Base-by-base conservation (phyloP, 1,284 basidiomycete species). In the Ustilago lituana region DNA sequence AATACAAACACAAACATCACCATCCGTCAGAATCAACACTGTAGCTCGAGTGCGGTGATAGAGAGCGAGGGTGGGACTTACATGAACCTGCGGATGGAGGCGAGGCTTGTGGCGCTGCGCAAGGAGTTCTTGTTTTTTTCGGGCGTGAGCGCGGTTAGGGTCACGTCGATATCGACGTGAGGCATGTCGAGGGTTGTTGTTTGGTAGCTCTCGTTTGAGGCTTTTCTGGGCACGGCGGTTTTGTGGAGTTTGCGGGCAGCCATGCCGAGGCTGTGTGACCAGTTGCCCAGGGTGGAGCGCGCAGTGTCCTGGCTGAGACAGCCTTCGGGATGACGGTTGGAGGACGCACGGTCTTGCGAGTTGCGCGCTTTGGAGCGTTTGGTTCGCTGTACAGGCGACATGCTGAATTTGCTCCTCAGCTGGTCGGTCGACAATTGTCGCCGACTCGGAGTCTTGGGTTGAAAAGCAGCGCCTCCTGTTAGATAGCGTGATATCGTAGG, bases 351-450 rank as follows among this genome's bases (percentile, higher is more conserved):
- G n/a, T 63, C 56, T 22, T 69, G 43, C 6, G 52, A 65, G 5
- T 24, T 32, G 1, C 67, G 37, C 1, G 43, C 24, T 33, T 70
- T 70, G 36, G 37, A 43, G 24, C 54, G 53, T 22, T 65, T 61
- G 4, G 67, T 58, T 8, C 43, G 52, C 23, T 70, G 67, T 11
- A 61, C 54, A 19, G 67, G 67, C 5, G 67, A 70, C 61, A 70
- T 70, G 58, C 58, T 61, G 37, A 70, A 70, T 14, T 70, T 70
- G 54, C 62, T 65, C 38, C 41, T 53, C 19, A 70, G 54, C n/a
- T 57, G 58, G 19, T 61, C 46, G 22, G 39, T 19, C 0, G 58
- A 43, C 9, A 35, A 22, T 31, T 57, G 53, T 2, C 53, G 33
- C 23, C 51, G 51, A 24, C 48, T 46, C 2, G 55, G 66, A 3